Percentiles rank a stretch among this genome's conserved stretches.
Evolutionary conservation across 805 yeast genomes (phyloP).

Genomic region (Phaffomyces thermotolerans): DNA sequence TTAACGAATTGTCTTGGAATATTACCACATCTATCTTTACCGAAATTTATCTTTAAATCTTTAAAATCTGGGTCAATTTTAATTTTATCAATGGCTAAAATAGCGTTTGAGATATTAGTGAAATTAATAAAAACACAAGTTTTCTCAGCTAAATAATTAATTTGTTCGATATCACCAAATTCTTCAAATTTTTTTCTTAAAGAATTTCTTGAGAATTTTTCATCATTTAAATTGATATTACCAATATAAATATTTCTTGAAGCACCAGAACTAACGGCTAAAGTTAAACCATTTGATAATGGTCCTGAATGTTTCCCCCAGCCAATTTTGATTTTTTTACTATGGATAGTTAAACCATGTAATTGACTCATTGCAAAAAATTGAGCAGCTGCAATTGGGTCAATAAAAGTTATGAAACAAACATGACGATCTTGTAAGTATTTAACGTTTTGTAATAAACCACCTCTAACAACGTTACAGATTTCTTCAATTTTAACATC

Average conservation of each 20-base stretch:
- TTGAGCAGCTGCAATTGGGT: slow-evolving; percentile 96
- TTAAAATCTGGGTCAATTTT: slow-evolving; percentile 67
- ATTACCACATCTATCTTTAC: slow-evolving; percentile 93
- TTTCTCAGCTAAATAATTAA: slow-evolving; percentile 72
- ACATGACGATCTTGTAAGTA: slow-evolving; percentile 80
- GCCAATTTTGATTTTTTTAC: slow-evolving; percentile 82
- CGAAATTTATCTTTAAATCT: slow-evolving; percentile 77
- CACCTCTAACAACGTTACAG: slow-evolving; percentile 95
- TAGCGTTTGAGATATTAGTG: slow-evolving; percentile 83
- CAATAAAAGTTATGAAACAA: slow-evolving; percentile 91
- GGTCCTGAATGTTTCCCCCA: slow-evolving; percentile 99
- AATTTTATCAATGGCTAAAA: slow-evolving; percentile 70
- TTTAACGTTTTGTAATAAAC: slow-evolving; percentile 77
- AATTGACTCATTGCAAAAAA: slow-evolving; percentile 90
- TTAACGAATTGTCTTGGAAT: slow-evolving; percentile 66
- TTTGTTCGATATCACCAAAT: slow-evolving; percentile 93
- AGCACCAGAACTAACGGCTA: slow-evolving; percentile 92
- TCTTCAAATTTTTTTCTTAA: slow-evolving; percentile 67
- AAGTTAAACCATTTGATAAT: slow-evolving; percentile 72
- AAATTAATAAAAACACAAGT: slow-evolving; percentile 89
- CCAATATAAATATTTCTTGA: slow-evolving; percentile 91
- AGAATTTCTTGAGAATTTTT: slow-evolving; percentile 43
- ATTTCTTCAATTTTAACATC: slow-evolving; percentile 87
- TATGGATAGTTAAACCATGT: slow-evolving; percentile 82
- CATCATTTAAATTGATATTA: slow-evolving; percentile 38